Evolutionary conservation across 192 early-diverging fungal species (phyloP).

Genomic region (Phycomyces nitens): DNA sequence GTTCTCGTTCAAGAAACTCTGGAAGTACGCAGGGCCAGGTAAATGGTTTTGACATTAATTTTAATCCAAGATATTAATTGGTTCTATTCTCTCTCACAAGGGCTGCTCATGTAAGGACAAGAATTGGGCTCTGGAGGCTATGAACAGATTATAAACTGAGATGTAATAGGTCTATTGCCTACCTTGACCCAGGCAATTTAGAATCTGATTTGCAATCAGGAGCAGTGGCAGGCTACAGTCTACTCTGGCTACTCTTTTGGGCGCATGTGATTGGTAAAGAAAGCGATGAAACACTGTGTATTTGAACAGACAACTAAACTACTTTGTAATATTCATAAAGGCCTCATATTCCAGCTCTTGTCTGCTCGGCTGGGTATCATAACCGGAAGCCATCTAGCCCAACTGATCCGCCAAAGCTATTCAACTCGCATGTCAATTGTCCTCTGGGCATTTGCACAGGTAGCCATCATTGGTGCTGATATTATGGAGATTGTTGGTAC

Average conservation of each 20-base stretch:
- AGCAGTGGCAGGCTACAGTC: conserved; percentile 59
- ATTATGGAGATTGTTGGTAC: conserved; percentile 87
- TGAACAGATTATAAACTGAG: not conserved
- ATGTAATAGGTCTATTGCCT: conserved; percentile 55
- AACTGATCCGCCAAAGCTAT: conserved; percentile 48
- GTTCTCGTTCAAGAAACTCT: conserved; percentile 61
- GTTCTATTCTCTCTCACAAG: not conserved
- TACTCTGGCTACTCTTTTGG: conserved; percentile 65
- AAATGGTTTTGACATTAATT: conserved; percentile 5
- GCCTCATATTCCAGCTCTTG: conserved; percentile 58
- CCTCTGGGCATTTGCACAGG: conserved; percentile 58
- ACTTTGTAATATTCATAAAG: not conserved
- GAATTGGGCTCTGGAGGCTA: too few species aligned
- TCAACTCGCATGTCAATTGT: conserved; percentile 41
- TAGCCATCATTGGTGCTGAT: conserved; percentile 68
- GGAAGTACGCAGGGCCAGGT: conserved; percentile 67
- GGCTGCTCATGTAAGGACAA: not conserved
- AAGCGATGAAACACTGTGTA: not conserved
- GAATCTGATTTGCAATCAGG: conserved; percentile 69
- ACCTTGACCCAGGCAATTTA: conserved; percentile 68
- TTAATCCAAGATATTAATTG: too few species aligned
- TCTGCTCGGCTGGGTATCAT: conserved; percentile 63
- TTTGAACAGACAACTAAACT: too few species aligned
- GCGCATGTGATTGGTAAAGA: conserved; percentile 52
- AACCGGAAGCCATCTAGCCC: conserved; percentile 60